Evolutionary conservation across 306 rosid genomes (phyloP).

Genomic region (Comarum palustre): DNA sequence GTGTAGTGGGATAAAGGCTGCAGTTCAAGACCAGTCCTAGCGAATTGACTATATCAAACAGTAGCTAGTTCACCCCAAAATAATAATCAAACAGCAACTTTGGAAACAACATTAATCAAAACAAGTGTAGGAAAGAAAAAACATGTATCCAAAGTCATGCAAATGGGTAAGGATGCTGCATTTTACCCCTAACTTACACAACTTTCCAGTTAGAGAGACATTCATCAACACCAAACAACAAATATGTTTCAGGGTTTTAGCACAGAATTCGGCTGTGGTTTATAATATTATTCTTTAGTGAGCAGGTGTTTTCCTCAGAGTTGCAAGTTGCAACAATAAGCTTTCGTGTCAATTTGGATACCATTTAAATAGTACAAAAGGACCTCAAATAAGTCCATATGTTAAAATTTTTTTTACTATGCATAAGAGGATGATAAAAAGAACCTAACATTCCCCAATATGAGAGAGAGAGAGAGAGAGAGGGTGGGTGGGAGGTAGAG

Average conservation of each 20-base stretch:
- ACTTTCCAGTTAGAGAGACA: neutral
- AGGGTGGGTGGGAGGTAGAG: neutral
- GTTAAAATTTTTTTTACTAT: neutral
- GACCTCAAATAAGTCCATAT: neutral
- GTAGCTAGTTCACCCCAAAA: neutral
- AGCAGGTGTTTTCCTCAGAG: neutral
- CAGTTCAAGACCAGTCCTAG: neutral
- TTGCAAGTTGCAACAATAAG: neutral
- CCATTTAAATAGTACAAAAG: neutral
- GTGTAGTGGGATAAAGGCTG: neutral
- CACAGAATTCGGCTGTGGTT: neutral
- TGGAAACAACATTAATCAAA: neutral
- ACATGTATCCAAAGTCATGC: neutral
- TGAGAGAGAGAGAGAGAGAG: neutral
- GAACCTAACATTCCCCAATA: neutral
- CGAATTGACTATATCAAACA: neutral
- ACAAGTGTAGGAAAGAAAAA: neutral
- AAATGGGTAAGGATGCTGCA: neutral
- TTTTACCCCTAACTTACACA: neutral
- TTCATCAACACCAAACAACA: neutral
- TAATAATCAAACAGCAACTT: neutral
- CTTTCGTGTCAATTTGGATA: neutral
- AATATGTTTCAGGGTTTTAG: slow-evolving; percentile 5
- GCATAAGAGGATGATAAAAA: neutral
- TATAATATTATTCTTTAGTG: neutral